These are phyloP conservation scores for Kwoniella bestiolae DNA, from an alignment of 768 basidiomycete species.

Conservation along the genomic window DNA sequence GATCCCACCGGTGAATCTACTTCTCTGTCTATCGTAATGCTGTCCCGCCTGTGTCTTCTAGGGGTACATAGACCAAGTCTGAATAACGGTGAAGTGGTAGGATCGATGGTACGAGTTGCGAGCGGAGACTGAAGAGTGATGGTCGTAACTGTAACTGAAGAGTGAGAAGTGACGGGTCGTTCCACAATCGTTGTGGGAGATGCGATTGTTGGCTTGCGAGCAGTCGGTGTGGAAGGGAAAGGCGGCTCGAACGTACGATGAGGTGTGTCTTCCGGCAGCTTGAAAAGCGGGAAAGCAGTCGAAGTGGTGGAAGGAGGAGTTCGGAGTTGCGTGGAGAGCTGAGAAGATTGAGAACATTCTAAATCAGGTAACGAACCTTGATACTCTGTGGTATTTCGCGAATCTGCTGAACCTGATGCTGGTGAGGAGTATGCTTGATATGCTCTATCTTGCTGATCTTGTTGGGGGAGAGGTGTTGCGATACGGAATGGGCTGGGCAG, in stretches of 20 bases:
- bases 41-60: not conserved
- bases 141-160: not conserved
- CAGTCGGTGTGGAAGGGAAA: not conserved
- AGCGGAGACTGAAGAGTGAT: not conserved
- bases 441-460: no score
- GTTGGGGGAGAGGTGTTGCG: not conserved
- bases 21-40: not conserved
- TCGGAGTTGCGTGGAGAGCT: not conserved
- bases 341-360: not conserved
- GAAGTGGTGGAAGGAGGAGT: not conserved
- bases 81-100: not conserved
- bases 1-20: no score
- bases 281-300: not conserved
- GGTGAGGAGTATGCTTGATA: no score
- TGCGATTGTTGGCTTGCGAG: not conserved
- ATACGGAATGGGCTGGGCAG: not conserved
- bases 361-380: constrained; percentile 1
- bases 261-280: not conserved
- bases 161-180: no score
- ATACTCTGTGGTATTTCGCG: no score
- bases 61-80: not conserved
- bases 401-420: no score
- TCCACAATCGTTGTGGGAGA: no score
- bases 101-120: not conserved
- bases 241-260: no score